Evolutionary conservation across 208 protist genomes (phyloP).

Genomic region (Endotrypanum monterogeii): DNA sequence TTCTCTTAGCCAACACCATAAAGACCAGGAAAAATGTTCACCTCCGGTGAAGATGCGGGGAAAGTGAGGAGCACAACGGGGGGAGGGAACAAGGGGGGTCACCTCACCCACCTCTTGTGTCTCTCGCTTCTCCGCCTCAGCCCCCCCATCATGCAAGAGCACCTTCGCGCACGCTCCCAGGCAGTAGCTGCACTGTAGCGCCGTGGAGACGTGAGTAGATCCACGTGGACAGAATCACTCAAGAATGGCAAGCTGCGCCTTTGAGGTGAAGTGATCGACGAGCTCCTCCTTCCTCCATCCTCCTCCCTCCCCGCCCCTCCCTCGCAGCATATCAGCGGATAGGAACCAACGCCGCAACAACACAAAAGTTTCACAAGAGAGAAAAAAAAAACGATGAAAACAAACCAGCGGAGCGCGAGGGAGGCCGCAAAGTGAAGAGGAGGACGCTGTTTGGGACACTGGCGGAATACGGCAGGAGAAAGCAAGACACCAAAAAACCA

Average conservation of each 20-base stretch:
- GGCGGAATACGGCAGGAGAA: background rate
- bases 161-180: background rate
- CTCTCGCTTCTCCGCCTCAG: background rate
- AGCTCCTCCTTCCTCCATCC: background rate
- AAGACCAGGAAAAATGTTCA: no score
- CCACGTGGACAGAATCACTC: background rate
- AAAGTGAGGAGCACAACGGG: no score
- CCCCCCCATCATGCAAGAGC: background rate
- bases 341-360: background rate
- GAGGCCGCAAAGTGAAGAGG: background rate
- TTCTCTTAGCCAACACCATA: no score
- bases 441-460: background rate
- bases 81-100: no score
- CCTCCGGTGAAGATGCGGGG: no score
- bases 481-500: background rate
- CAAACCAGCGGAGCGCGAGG: background rate
- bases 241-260: background rate
- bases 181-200: background rate
- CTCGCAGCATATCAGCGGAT: background rate
- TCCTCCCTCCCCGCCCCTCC: no score
- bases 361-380: background rate
- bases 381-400: background rate
- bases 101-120: no score
- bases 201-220: background rate
- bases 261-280: background rate